Base-by-base conservation (phyloP, 345 rosid species). In the Salix koriyanagi region DNA sequence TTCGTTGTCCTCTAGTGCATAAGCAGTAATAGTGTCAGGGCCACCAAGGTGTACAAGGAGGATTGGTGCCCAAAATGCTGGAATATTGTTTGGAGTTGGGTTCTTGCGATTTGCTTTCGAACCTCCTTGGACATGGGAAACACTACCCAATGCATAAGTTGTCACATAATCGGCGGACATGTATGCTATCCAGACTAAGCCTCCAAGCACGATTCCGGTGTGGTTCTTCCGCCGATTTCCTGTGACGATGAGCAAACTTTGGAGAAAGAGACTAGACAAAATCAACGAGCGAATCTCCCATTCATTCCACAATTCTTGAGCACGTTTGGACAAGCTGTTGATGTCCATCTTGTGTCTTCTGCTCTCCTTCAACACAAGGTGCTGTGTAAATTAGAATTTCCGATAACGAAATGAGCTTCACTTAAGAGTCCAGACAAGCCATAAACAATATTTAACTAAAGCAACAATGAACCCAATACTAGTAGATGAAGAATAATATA, bases 21-120 rank as follows among this genome's bases (percentile, higher is more conserved):
- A 80, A 34, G 83, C 80, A 0, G 83, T 72, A 12, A 80, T 76
- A 65, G 62, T 67, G 61, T 80, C 80, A 6, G 83, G 80, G 30
- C 75, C 71, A 37, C 80, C 79, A 14, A 76, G 75, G 34, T 72
- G 80, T 15, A 80, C 50, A 25, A 80, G 72, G 39, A 80, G 77
- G 48, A 80, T 25, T 0, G 83, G 83, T 19, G 83, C 83, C 77
- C 75, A 58, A 69, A 76, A 25, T 4, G 70, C 64, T 21, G 60
- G 60, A 21, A 52, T 52, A 8, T 0, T 6, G 10, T 21, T 52
- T 52, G 23, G 23, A 18, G 21, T 52, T 19, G 23, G 21, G 6
- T 19, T 52, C 0, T 2, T 52, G 2, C 58, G 3, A 6, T 52
- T 52, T 6, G 58, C 6, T 52, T 18, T n/a, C 7, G 1, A 52